Conservation (phyloP, 73 alveolate genomes). For the Paramecium octaurelia region DNA sequence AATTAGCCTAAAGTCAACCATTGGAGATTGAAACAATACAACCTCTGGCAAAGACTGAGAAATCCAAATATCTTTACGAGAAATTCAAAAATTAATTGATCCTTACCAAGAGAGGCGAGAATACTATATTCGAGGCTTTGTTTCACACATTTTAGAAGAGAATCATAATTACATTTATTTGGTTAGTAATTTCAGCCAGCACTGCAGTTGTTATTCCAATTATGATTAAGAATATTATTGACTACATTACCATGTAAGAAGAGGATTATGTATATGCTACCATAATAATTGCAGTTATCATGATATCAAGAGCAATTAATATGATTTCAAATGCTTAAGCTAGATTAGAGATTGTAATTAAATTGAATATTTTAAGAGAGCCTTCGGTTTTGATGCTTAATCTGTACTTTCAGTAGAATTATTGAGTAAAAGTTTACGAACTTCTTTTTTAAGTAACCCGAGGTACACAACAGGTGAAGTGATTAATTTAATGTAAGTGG, state of each 20-base stretch:
- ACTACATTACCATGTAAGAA: background rate
- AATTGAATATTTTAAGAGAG: background rate
- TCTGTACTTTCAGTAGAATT: slow-evolving; percentile 21
- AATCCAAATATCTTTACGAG: background rate
- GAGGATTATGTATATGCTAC: slow-evolving; percentile 34
- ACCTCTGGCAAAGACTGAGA: background rate
- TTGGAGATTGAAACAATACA: background rate
- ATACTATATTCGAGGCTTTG: background rate
- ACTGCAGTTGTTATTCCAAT: slow-evolving; percentile 6
- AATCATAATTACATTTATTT: background rate
- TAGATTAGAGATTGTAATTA: background rate
- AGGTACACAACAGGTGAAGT: slow-evolving; percentile 22
- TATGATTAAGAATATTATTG: slow-evolving; percentile 45
- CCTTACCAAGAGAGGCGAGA: background rate
- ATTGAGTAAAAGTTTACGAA: slow-evolving; percentile 19
- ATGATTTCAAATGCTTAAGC: background rate
- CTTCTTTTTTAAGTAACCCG: slow-evolving; percentile 25
- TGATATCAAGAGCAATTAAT: background rate
- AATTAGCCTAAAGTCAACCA: background rate
- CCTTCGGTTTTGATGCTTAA: slow-evolving; percentile 49
- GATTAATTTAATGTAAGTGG: slow-evolving; percentile 52
- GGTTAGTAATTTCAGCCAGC: background rate
- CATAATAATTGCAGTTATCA: background rate
- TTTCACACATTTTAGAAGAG: background rate
- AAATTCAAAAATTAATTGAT: background rate